Percentiles rank a stretch among this genome's conserved stretches.
phyloP scores from a whole-genome alignment of 768 basidiomycete species.

The Amylocystis lapponica region DNA sequence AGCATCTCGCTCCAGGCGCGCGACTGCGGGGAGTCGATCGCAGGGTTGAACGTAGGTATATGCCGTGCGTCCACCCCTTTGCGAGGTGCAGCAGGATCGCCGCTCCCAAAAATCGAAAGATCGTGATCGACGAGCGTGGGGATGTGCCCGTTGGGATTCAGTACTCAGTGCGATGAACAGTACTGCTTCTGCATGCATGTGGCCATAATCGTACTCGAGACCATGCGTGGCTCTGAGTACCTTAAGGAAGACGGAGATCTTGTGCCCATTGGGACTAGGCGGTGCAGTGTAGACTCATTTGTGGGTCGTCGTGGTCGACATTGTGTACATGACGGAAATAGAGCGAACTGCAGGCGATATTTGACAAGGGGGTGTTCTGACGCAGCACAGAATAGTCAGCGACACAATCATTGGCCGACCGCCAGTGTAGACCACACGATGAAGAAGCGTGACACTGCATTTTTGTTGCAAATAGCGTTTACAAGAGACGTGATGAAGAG shows the following conservation, averaged over 20 bases:
- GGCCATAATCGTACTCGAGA: conserved; percentile 43
- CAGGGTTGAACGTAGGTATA: conserved; percentile 59
- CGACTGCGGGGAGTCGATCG: conserved; percentile 35
- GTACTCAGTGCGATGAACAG: conserved; percentile 67
- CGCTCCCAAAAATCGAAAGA: conserved; percentile 67
- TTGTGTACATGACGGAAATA: no score
- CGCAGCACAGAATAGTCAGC: no score
- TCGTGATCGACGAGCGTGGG: conserved; percentile 57
- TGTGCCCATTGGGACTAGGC: conserved; percentile 49
- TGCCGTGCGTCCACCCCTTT: conserved; percentile 71
- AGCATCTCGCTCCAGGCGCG: conserved; percentile 65
- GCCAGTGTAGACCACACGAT: no score
- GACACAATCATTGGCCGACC: no score
- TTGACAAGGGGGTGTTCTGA: no score
- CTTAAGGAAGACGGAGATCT: conserved; percentile 46
- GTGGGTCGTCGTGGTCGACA: no score
- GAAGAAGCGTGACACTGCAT: no score
- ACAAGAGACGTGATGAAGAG: no score
- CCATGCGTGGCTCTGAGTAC: conserved; percentile 43
- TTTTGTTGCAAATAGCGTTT: no score
- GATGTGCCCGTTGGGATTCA: conserved; percentile 73
- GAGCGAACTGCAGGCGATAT: no score
- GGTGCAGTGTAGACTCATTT: conserved; percentile 14
- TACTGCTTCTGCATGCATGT: conserved; percentile 62
- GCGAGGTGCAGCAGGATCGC: conserved; percentile 80